Base-by-base conservation (phyloP, 495 filamentous ascomycete genomes). In the Aspergillus cristatus region DNA sequence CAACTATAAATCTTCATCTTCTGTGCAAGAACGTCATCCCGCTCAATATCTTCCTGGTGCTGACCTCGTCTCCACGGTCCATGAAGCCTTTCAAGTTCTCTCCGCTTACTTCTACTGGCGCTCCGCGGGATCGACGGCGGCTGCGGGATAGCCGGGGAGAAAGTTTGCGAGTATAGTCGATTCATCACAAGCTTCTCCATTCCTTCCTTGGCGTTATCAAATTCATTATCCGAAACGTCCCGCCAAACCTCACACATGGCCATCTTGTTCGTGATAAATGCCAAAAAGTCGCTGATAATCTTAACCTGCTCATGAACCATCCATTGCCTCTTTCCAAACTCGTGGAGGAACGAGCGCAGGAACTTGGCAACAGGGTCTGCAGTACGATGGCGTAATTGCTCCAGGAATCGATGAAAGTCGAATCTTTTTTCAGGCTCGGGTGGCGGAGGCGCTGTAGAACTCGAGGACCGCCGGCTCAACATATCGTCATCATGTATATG, bases 171-270 rank as follows among this genome's bases (percentile, higher is more conserved):
- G 54, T 99, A 97, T 4, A 99, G 67, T 37, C 93, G 74, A 56
- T 99, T 99, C 91, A 99, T 99, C 13, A 99, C 91, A 16, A 99
- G 76, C 55, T 99, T 99, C 71, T 99, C 91, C 93, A 99, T 99
- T 18, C 91, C 91, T 65, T 99, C 91, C 46, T 86, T 76, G 11
- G 93, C 93, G 65, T 99, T 96, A 59, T 97, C 91, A 56, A 99
- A 96, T 53, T 99, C 91, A 6, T 84, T 86, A 55, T 97, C 93
- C 0, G 89, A 94, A 0, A 96, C 87, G 28, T 88, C 82, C 33
- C 86, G 79, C 91, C 91, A 99, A 6, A 99, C 84, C 40, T 99
- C 91, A 51, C 91, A 99, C 46, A 84, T 76, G n/a, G 81, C 86
- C 91, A 99, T 99, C 62, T 95, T 96, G 58, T 91, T 94, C 28